A percentile compares a stretch with the other conserved stretches of the same genome.
phyloP scores from a whole-genome alignment of 2,329 filamentous ascomycete genomes.

The Trichoderma gracile region DNA sequence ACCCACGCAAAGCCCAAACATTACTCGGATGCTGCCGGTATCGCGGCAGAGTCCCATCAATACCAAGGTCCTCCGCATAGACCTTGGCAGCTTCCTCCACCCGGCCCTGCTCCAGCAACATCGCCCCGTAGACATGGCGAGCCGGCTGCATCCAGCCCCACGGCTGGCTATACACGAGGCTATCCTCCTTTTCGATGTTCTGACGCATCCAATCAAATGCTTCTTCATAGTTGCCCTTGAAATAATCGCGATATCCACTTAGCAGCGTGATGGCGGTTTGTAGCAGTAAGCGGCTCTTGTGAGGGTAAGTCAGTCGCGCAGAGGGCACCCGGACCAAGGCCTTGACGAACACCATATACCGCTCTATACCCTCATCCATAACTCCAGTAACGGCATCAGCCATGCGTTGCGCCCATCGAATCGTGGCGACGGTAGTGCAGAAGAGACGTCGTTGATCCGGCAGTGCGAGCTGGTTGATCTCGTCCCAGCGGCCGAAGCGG shows the following conservation, averaged over 20 bases:
- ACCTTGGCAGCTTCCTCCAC: constrained; percentile 55
- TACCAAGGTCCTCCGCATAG: constrained; percentile 61
- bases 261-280: constrained; percentile 64
- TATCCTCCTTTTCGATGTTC: constrained; percentile 59
- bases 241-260: constrained; percentile 70
- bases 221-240: constrained; percentile 54
- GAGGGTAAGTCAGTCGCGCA: neutral
- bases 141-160: constrained; percentile 77
- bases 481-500: constrained; percentile 69
- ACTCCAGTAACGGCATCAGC: constrained; percentile 59
- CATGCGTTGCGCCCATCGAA: constrained; percentile 67
- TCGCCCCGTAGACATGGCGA: constrained; percentile 66
- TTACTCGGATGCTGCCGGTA: constrained; percentile 68
- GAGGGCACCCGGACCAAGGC: neutral
- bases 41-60: constrained; percentile 59
- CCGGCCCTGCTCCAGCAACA: constrained; percentile 64
- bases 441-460: constrained; percentile 61
- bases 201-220: constrained; percentile 60
- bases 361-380: constrained; percentile 60
- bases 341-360: neutral
- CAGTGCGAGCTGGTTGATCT: constrained; percentile 57
- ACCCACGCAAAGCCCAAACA: constrained; percentile 71
- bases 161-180: constrained; percentile 67
- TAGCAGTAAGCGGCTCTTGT: constrained; percentile 47
- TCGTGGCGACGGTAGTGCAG: constrained; percentile 65